These are phyloP conservation scores for Isoetes engelmannii DNA, from an alignment of 83 land plant species.

Conservation along the genomic window DNA sequence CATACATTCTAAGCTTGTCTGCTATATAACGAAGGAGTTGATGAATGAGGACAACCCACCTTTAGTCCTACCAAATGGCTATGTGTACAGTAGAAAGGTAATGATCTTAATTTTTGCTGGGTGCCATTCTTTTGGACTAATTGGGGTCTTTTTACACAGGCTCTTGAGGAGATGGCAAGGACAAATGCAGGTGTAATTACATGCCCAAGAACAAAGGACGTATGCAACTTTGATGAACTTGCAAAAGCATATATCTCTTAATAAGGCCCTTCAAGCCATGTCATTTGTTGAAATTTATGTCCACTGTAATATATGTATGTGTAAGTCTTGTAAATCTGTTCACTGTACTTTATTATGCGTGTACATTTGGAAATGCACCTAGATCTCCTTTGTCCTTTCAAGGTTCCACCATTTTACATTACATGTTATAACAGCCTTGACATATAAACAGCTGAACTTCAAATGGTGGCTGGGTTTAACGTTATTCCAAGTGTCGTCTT, in stretches of 20 bases:
- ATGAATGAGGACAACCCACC: conserved; percentile 99
- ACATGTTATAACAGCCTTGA: no score
- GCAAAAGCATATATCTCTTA: conserved; percentile 82
- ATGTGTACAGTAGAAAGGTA: conserved; percentile 95
- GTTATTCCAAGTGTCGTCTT: no score
- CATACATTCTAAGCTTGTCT: conserved; percentile 92
- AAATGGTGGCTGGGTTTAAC: no score
- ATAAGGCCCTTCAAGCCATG: not conserved
- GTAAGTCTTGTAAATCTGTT: no score
- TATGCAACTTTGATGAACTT: conserved; percentile 60
- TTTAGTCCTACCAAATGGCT: conserved; percentile 90
- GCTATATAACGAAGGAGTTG: conserved; percentile 87
- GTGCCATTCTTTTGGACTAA: not conserved
- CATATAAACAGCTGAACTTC: no score
- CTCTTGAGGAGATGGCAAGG: conserved; percentile 87
- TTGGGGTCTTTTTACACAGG: conserved; percentile 38
- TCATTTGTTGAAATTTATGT: no score
- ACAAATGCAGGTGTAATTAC: conserved; percentile 71
- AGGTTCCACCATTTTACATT: no score
- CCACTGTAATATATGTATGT: no score
- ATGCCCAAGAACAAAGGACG: conserved; percentile 78
- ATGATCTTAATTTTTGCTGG: not conserved
- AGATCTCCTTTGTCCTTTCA: no score
- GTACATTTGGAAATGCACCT: no score
- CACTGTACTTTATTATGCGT: no score